Evolutionary conservation across 345 rosid genomes (phyloP), one percentile per base, ranked within the genome.

Genomic region (Salix suchowensis): DNA sequence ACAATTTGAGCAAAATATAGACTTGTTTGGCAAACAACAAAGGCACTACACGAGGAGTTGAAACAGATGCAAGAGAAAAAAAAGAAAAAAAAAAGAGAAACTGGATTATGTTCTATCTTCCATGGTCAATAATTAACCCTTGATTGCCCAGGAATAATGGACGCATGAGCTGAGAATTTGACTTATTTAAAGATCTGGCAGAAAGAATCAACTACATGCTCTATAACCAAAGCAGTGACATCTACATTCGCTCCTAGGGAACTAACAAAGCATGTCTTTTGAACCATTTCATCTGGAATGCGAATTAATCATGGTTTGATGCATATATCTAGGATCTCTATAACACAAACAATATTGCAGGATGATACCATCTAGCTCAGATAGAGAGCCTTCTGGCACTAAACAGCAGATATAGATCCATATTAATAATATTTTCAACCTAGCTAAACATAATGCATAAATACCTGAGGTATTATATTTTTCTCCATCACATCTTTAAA

Each of bases 401-500:
- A 66, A 2, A 4, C 36, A 66, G 36, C 19, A 66, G 23, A 34
- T 30, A 65, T 65, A 30, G 42, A 65, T 32, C 34, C 9, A 16
- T 71, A 5, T 15, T 28, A 61, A 37, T 9, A 52, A 9, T 66
- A 23, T 72, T 16, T 55, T 65, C 36, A 26, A 39, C 15, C 46
- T 21, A 19, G 69, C 26, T 46, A 76, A 11, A 28, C 60, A 46
- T 34, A 65, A 30, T 65, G 39, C 26, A 83, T 14, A 39, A 52
- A 5, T 86, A 92, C 99, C 97, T 96, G 99, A 6, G 98, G 99
- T 76, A 96, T 96, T 7, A 96, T 96, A 82, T 94, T 96, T 84
- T 96, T 96, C 86, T 96, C 99, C 99, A 96, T 92, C 78, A 94
- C 97, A 73, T 96, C 99, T 87, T 91, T 87, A 86, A 96, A 96